A percentile compares a stretch with the other conserved stretches of the same genome.
These are phyloP conservation scores for Naganishia albida DNA, from an alignment of 1,284 basidiomycete species.

Conservation along the genomic window DNA sequence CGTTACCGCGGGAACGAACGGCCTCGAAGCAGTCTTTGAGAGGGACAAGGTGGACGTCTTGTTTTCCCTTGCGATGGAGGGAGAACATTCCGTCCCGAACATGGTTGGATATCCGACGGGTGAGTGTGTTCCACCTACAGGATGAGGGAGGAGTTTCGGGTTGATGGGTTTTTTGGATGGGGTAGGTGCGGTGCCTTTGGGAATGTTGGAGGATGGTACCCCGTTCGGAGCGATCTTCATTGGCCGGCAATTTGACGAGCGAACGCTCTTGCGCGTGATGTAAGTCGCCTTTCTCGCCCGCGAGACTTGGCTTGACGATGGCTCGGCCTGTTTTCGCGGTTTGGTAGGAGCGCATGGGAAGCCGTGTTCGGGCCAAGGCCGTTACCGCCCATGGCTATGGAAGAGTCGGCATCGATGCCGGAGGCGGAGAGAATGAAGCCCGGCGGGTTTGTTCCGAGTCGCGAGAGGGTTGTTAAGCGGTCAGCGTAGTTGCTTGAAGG, in stretches of 20 bases:
- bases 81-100: slow-evolving; percentile 32
- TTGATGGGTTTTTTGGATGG: neutral
- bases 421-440: too few species aligned
- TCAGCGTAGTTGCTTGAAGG: too few species aligned
- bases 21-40: slow-evolving; percentile 33
- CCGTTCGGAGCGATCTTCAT: slow-evolving; percentile 27
- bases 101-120: slow-evolving; percentile 36
- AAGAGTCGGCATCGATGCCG: neutral
- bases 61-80: slow-evolving; percentile 26
- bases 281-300: neutral
- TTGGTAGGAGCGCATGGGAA: slow-evolving; percentile 20
- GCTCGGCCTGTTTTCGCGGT: neutral
- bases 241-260: slow-evolving; percentile 19
- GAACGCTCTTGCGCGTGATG: slow-evolving; percentile 21
- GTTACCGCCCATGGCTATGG: slow-evolving; percentile 19
- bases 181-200: slow-evolving; percentile 18
- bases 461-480: too few species aligned
- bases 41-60: slow-evolving; percentile 29
- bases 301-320: neutral
- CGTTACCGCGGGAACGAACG: slow-evolving; percentile 28
- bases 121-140: neutral
- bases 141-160: neutral
- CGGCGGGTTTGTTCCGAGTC: too few species aligned
- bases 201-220: neutral
- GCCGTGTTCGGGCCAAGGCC: slow-evolving; percentile 5